Evolutionary conservation across 352 stramenopile genomes (phyloP), one percentile per base, ranked within the genome.

Genomic region (Phytopythium cucurbitacearum): DNA sequence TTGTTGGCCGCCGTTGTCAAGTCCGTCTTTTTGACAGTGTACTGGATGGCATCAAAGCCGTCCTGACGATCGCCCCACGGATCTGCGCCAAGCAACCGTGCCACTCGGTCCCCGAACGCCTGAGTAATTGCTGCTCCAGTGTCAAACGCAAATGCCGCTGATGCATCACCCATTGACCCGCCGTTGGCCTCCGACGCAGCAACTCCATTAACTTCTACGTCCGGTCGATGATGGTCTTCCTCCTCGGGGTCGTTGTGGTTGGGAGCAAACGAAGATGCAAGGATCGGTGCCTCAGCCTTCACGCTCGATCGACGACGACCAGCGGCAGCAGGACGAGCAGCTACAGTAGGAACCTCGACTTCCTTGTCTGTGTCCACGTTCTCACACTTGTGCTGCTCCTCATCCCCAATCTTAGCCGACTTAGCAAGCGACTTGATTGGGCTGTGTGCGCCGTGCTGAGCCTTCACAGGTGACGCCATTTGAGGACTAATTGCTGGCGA

Each of bases 41-140:
- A 73, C 39, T 74, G 61, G 51, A 93, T 84, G 10, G 76, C 75
- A 45, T 93, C 83, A 13, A 90, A 88, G 13, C 78, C 83, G 60
- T 90, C 83, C 51, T 91, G 83, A 21, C 83, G 70, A 40, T 93
- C 83, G 7, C 79, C 83, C 83, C 83, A 93, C 36, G 80, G 78
- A 46, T 93, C 83, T 0, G 83, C 83, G 3, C 70, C 71, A 1
- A 93, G 60, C 48, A 90, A 52, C 4, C 65, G 75, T 6, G 81
- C 83, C 8, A 93, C 67, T 7, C 79, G 74, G 43, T 93, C 83
- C 36, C 83, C 79, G 53, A 93, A 89, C 38, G 64, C 72, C 12
- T 67, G 60, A 4, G 73, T 89, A 63, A 93, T 90, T 13, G 79
- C 67, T 40, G 79, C 83, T 13, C 76, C 78, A 0, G 76, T 67